These are phyloP conservation scores for Heterobasidion parviporum DNA, from an alignment of 1,284 basidiomycete genomes.

Conservation along the genomic window DNA sequence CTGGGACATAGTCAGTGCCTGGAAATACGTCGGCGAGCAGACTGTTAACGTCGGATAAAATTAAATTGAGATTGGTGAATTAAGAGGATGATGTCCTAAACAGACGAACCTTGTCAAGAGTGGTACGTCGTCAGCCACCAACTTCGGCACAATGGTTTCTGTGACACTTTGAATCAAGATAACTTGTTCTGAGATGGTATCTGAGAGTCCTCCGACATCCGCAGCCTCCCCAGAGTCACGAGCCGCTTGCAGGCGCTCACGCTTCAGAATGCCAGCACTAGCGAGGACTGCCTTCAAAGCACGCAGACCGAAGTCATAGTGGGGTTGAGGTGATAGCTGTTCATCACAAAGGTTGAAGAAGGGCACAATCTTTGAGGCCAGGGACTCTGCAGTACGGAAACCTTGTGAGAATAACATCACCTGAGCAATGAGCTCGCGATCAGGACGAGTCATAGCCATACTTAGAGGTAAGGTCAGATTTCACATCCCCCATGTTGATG, in stretches of 20 bases:
- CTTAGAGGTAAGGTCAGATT: slow-evolving; percentile 28
- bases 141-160: slow-evolving; percentile 97
- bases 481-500: neutral
- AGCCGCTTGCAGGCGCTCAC: slow-evolving; percentile 68
- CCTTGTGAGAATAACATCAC: slow-evolving; percentile 99
- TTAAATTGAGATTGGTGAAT: slow-evolving; percentile 2
- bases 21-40: slow-evolving; percentile 97
- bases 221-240: slow-evolving; percentile 35
- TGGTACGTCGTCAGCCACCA: slow-evolving; percentile 96
- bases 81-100: neutral
- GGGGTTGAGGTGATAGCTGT: slow-evolving; percentile 93
- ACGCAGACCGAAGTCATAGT: slow-evolving; percentile 99
- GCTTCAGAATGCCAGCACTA: slow-evolving; percentile 95
- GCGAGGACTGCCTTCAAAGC: slow-evolving; percentile 95
- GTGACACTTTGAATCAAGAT: slow-evolving; percentile 99
- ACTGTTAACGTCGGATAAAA: slow-evolving; percentile 30
- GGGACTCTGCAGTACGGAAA: slow-evolving; percentile 92
- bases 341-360: slow-evolving; percentile 99
- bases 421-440: slow-evolving; percentile 97
- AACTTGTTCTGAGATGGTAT: slow-evolving; percentile 82
- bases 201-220: slow-evolving; percentile 51
- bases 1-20: slow-evolving; percentile 85
- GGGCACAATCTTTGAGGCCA: slow-evolving; percentile 96
- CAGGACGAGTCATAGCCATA: slow-evolving; percentile 99
- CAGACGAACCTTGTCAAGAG: slow-evolving; percentile 73